phyloP scores from a whole-genome alignment of 2,329 filamentous ascomycete species.

The Mycosphaerella sp. region DNA sequence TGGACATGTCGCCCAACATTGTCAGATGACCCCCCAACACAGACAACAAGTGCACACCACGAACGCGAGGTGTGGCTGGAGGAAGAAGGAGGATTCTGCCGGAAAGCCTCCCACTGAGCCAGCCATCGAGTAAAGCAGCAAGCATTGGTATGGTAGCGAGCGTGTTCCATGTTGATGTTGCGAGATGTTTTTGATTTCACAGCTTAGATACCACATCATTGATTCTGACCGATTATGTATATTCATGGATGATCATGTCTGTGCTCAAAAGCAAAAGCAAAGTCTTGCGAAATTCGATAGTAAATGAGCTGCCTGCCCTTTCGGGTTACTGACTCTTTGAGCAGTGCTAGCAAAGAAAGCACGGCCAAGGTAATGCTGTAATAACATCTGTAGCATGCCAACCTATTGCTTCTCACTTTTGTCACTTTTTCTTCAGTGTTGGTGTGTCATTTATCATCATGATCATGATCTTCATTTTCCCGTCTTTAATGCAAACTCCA shows the following conservation, averaged over 20 bases:
- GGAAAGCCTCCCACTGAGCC: not conserved
- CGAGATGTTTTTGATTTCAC: conserved; percentile 2
- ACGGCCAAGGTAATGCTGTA: no score
- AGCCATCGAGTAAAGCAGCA: not conserved
- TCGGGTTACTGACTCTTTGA: no score
- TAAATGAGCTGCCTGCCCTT: no score
- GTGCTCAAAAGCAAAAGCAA: not conserved
- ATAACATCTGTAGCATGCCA: no score
- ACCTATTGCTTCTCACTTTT: not conserved
- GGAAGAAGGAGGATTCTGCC: not conserved
- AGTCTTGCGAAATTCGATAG: not conserved
- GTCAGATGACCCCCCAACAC: not conserved
- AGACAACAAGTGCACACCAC: not conserved
- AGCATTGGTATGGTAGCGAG: not conserved
- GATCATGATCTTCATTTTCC: not conserved
- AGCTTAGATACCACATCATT: conserved; percentile 7
- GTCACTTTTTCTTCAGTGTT: not conserved
- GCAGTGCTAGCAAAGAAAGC: no score
- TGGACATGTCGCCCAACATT: not conserved
- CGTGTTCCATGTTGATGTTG: not conserved
- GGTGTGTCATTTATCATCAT: not conserved
- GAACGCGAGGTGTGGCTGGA: no score
- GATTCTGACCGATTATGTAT: not conserved
- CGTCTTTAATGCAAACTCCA: conserved; percentile 58
- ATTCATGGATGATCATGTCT: not conserved